A percentile compares a stretch with the other conserved stretches of the same genome.
phyloP scores from a whole-genome alignment of 805 yeast species.

The Komagataella populi region DNA sequence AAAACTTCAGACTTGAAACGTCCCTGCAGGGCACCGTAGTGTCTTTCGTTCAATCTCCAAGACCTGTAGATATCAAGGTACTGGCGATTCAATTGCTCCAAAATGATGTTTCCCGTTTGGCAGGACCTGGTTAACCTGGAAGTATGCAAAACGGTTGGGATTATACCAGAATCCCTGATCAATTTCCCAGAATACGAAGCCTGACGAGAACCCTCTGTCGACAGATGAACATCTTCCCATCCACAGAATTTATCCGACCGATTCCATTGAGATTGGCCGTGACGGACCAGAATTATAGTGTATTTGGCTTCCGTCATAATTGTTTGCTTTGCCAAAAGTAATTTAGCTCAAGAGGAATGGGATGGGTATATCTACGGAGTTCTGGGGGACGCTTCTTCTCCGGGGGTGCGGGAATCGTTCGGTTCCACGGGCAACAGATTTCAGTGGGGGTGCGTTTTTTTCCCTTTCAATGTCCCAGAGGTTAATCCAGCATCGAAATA shows the following conservation, averaged over 20 bases:
- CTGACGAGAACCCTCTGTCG: conserved; percentile 54
- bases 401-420: not conserved
- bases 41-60: conserved; percentile 78
- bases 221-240: conserved; percentile 68
- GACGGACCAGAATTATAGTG: conserved; percentile 48
- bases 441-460: not conserved
- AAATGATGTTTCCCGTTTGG: conserved; percentile 58
- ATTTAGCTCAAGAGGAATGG: not conserved
- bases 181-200: conserved; percentile 53
- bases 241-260: conserved; percentile 70
- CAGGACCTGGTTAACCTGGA: conserved; percentile 64
- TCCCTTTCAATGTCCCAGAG: not conserved
- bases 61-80: conserved; percentile 41
- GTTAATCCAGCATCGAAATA: conserved; percentile 6
- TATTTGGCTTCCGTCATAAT: conserved; percentile 3
- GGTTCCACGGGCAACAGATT: not conserved
- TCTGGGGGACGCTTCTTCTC: not conserved
- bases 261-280: conserved; percentile 76
- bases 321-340: not conserved
- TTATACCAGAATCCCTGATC: conserved; percentile 30
- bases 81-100: conserved; percentile 37
- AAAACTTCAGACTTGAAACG: conserved; percentile 56
- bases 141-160: conserved; percentile 52
- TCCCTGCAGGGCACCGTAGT: conserved; percentile 76
- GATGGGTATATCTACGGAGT: not conserved